Conservation (phyloP, 2,329 filamentous ascomycete species). For the Xylariaceae sp. region DNA sequence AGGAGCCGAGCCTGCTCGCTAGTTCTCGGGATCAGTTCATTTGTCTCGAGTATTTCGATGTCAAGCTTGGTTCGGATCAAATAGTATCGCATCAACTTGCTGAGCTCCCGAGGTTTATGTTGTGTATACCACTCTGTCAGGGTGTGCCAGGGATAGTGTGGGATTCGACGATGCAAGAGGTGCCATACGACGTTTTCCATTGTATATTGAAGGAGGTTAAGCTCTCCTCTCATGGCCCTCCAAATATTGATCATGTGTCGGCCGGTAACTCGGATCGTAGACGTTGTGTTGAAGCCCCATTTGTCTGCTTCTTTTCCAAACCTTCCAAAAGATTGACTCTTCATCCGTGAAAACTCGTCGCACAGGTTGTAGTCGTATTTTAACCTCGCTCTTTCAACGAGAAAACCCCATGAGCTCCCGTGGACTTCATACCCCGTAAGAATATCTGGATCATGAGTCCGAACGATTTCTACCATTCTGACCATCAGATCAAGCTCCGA, state of each 20-base stretch:
- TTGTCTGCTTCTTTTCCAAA: conserved; percentile 83
- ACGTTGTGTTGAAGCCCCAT: conserved; percentile 94
- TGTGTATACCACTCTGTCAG: conserved; percentile 80
- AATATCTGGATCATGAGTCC: conserved; percentile 82
- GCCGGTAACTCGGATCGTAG: conserved; percentile 86
- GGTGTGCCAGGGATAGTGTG: conserved; percentile 76
- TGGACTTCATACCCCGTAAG: conserved; percentile 94
- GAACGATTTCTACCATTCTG: conserved; percentile 81
- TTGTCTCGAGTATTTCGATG: conserved; percentile 85
- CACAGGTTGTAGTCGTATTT: conserved; percentile 90
- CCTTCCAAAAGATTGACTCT: conserved; percentile 73
- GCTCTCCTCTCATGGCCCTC: conserved; percentile 89
- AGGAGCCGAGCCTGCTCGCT: conserved; percentile 91
- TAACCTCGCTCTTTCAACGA: conserved; percentile 81
- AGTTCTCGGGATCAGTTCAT: conserved; percentile 82
- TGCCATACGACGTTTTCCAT: conserved; percentile 96
- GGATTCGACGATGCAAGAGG: conserved; percentile 78
- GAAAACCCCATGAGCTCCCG: conserved; percentile 88
- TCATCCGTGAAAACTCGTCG: conserved; percentile 87
- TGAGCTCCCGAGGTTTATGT: conserved; percentile 62
- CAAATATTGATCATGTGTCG: conserved; percentile 96
- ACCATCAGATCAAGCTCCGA: conserved; percentile 83
- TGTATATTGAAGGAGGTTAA: conserved; percentile 89
- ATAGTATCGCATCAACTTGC: conserved; percentile 76
- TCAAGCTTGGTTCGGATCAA: conserved; percentile 71